These are phyloP conservation scores for bread wheat (Triticum aestivum) DNA, from an alignment of 176 grass and related monocot genomes.

Conservation along the genomic window DNA sequence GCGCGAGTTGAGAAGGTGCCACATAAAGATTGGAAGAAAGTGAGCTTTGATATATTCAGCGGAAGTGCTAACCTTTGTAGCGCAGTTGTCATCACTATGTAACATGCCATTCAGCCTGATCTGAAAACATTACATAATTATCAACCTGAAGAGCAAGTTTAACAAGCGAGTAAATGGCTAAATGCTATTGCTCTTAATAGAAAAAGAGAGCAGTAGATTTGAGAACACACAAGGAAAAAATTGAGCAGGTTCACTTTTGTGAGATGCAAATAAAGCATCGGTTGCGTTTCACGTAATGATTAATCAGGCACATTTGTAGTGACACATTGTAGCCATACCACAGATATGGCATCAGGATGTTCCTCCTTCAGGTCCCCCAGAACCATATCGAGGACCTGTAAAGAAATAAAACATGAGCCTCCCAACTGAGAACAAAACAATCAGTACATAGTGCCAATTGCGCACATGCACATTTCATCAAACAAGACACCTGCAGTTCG, in stretches of 20 bases:
- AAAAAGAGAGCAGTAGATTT: neutral
- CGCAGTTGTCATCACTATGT: slow-evolving; percentile 78
- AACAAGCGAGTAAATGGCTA: neutral
- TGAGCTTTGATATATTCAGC: neutral
- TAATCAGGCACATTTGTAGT: neutral
- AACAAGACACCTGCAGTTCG: neutral
- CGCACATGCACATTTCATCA: slow-evolving; percentile 11
- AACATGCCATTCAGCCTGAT: slow-evolving; percentile 88
- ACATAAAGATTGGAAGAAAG: neutral
- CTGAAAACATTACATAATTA: slow-evolving; percentile 44
- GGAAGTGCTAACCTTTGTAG: slow-evolving; percentile 60
- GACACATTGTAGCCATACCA: slow-evolving; percentile 43
- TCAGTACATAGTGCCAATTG: neutral
- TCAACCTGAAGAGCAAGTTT: neutral
- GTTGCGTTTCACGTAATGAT: neutral
- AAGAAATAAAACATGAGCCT: neutral
- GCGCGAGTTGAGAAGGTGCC: neutral
- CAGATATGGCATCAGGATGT: slow-evolving; percentile 68
- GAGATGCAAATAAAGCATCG: neutral
- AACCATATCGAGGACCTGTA: slow-evolving; percentile 84
- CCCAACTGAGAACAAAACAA: neutral
- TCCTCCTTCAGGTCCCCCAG: slow-evolving; percentile 75
- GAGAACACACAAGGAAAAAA: neutral
- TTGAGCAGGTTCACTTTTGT: neutral
- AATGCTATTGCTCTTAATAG: neutral